Percentiles rank a stretch among this genome's conserved stretches.
Evolutionary conservation across 140 eudicot species (phyloP).

Genomic region (Erigeron philadelphicus): DNA sequence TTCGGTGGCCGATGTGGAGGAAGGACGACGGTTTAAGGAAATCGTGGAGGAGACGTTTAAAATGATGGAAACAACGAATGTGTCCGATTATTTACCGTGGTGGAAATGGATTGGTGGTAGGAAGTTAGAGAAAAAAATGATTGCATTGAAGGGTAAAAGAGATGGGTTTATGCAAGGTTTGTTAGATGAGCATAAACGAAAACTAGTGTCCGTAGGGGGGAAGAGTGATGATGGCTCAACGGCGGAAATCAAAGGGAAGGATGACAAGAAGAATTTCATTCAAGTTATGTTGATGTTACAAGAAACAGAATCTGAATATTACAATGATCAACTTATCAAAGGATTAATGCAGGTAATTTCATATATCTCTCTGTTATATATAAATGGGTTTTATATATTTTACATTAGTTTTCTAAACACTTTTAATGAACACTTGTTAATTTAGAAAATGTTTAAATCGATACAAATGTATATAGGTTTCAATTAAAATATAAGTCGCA

Average conservation of each 20-base stretch:
- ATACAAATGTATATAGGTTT: no score
- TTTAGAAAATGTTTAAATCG: no score
- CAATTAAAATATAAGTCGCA: no score
- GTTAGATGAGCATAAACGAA: slow-evolving; percentile 32
- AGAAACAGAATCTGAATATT: slow-evolving; percentile 40
- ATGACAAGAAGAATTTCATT: slow-evolving; percentile 26
- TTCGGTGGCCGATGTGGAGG: slow-evolving; percentile 17
- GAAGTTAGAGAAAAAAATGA: slow-evolving; percentile 31
- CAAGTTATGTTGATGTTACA: slow-evolving; percentile 38
- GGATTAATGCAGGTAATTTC: slow-evolving; percentile 39
- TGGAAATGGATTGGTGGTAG: slow-evolving; percentile 34
- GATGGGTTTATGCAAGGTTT: slow-evolving; percentile 38
- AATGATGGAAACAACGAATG: slow-evolving; percentile 24
- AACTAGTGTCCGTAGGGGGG: background rate
- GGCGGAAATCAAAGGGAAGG: slow-evolving; percentile 28
- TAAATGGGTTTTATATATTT: no score
- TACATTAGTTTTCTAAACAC: no score
- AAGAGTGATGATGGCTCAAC: background rate
- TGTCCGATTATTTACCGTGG: slow-evolving; percentile 48
- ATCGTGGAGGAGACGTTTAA: slow-evolving; percentile 26
- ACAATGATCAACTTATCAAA: slow-evolving; percentile 37
- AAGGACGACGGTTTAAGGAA: slow-evolving; percentile 27
- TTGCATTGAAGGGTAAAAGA: slow-evolving; percentile 28
- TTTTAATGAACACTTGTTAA: no score
- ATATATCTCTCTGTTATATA: no score